A percentile compares a stretch with the other conserved stretches of the same genome.
These are phyloP conservation scores for Neospora caninum DNA, from an alignment of 169 alveolate genomes.

Conservation along the genomic window DNA sequence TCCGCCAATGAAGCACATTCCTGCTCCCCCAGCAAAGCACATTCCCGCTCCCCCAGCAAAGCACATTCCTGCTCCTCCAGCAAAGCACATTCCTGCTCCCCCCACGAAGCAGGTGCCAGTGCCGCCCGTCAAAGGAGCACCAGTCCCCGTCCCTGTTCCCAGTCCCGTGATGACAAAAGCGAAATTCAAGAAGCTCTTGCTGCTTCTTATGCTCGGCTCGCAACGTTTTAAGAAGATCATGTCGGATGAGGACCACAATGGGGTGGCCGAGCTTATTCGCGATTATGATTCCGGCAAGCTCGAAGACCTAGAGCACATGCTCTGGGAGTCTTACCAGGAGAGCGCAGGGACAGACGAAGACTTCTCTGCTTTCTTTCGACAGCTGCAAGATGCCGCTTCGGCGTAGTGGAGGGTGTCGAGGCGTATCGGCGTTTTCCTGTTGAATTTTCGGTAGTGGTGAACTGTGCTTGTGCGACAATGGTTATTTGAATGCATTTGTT, in stretches of 20 bases:
- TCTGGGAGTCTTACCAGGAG: constrained; percentile 23
- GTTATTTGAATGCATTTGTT: background rate
- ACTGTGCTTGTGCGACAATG: background rate
- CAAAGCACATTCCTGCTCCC: background rate
- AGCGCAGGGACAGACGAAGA: background rate
- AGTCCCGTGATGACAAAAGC: background rate
- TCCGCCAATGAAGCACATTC: background rate
- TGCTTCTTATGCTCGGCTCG: constrained; percentile 25
- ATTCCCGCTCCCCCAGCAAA: background rate
- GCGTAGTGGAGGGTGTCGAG: background rate
- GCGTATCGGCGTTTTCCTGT: background rate
- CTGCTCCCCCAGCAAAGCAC: background rate
- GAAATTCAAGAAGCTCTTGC: constrained; percentile 18
- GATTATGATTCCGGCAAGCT: constrained; percentile 7
- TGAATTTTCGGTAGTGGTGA: background rate
- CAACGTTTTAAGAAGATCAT: background rate
- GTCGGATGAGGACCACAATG: constrained; percentile 8
- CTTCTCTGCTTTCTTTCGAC: background rate
- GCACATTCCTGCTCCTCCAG: background rate
- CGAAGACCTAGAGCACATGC: background rate
- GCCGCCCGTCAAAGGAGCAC: background rate
- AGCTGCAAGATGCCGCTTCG: background rate
- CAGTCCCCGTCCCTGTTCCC: background rate
- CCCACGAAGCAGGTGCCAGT: background rate
- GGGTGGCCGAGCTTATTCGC: constrained; percentile 15